Evolutionary conservation across 768 basidiomycete species (phyloP).

Genomic region (Thelephora aurantiotincta): DNA sequence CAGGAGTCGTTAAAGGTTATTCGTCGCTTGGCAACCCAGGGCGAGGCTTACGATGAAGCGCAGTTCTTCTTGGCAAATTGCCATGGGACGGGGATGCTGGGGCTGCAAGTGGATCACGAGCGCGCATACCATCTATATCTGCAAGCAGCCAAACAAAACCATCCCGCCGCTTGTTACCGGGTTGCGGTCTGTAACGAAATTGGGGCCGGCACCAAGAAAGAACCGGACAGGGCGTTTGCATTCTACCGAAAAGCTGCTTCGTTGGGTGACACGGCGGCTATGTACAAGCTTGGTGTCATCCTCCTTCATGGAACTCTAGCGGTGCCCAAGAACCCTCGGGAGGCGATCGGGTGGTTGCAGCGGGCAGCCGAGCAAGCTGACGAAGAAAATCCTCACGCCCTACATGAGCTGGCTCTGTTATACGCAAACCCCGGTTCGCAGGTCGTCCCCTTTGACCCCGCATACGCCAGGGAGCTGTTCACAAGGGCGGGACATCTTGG

Average conservation of each 20-base stretch:
- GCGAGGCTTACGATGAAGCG: slow-evolving; percentile 86
- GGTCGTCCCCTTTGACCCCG: slow-evolving; percentile 66
- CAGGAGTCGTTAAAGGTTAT: slow-evolving; percentile 85
- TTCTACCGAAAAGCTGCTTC: slow-evolving; percentile 97
- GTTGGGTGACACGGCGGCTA: slow-evolving; percentile 91
- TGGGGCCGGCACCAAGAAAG: slow-evolving; percentile 87
- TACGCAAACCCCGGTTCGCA: slow-evolving; percentile 59
- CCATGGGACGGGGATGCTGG: slow-evolving; percentile 88
- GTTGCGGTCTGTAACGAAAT: slow-evolving; percentile 99
- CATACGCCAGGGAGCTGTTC: slow-evolving; percentile 73
- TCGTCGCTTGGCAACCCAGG: slow-evolving; percentile 84
- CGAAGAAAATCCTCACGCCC: slow-evolving; percentile 93
- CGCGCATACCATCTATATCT: slow-evolving; percentile 95
- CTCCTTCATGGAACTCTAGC: slow-evolving; percentile 73
- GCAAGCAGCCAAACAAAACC: slow-evolving; percentile 95
- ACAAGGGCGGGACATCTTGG: slow-evolving; percentile 88
- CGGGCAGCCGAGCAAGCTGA: slow-evolving; percentile 95
- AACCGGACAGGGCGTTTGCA: slow-evolving; percentile 77
- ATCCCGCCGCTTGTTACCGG: slow-evolving; percentile 87
- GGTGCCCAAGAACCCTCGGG: slow-evolving; percentile 75
- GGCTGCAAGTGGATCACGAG: slow-evolving; percentile 95
- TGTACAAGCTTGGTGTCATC: slow-evolving; percentile 99
- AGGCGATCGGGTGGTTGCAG: slow-evolving; percentile 89
- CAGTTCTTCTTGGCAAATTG: slow-evolving; percentile 98
- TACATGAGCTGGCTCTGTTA: slow-evolving; percentile 87